Conservation (phyloP, 257 asterid species). For the Parsonsia alboflavescens region DNA sequence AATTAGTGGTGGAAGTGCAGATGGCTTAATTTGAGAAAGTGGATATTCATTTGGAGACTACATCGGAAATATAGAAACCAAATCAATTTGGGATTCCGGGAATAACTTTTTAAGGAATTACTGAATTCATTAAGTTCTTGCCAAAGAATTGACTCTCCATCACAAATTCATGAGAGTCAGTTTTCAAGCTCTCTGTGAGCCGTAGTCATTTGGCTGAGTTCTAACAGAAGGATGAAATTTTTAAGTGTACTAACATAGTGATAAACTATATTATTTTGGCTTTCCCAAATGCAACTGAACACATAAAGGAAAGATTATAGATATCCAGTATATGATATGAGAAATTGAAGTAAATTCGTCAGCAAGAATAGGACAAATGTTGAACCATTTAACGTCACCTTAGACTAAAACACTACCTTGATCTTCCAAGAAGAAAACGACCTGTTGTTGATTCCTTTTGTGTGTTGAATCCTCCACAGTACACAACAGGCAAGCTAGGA, state of each 20-base stretch:
- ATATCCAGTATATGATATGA: background rate
- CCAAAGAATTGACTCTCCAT: background rate
- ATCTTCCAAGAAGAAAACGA: slow-evolving; percentile 97
- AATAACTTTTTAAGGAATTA: background rate
- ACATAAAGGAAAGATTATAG: background rate
- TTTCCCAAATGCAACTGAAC: background rate
- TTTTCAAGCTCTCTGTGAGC: background rate
- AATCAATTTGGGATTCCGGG: background rate
- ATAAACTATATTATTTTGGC: background rate
- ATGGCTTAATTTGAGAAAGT: background rate
- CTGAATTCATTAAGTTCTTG: background rate
- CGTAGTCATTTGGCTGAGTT: background rate
- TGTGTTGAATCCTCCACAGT: slow-evolving; percentile 94
- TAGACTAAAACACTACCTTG: slow-evolving; percentile 52
- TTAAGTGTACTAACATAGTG: background rate
- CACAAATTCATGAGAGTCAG: background rate
- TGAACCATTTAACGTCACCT: background rate
- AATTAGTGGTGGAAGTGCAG: background rate
- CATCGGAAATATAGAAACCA: too few relatives aligned
- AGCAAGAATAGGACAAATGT: background rate
- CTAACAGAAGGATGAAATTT: background rate
- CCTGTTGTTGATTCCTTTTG: slow-evolving; percentile 97
- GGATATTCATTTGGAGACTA: too few relatives aligned
- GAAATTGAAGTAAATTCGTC: background rate
- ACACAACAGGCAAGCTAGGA: slow-evolving; percentile 85